phyloP scores from a whole-genome alignment of 1,139 yeast species.

The Hyphopichia pseudoburtonii region DNA sequence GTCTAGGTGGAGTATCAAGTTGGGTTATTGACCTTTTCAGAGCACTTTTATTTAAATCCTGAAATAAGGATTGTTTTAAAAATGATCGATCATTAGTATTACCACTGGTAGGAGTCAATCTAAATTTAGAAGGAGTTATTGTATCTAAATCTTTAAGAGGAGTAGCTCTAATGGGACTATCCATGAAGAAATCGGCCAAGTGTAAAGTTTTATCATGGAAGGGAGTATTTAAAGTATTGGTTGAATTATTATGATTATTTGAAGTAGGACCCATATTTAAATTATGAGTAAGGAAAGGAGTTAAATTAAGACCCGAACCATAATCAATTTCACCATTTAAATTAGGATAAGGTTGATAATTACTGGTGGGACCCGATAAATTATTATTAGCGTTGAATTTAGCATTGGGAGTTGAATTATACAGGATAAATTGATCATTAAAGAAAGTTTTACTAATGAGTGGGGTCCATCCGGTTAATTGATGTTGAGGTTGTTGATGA shows the following conservation, averaged over 20 bases:
- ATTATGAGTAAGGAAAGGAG: conserved; percentile 47
- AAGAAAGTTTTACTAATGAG: conserved; percentile 39
- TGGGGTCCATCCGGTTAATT: conserved; percentile 47
- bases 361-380: conserved; percentile 9
- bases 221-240: conserved; percentile 37
- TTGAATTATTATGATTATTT: conserved; percentile 7
- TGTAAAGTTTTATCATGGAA: conserved; percentile 46
- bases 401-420: conserved; percentile 39
- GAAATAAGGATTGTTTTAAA: conserved; percentile 18
- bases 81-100: conserved; percentile 16
- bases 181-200: conserved; percentile 46
- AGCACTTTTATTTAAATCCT: conserved; percentile 26
- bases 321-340: conserved; percentile 26
- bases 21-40: conserved; percentile 38
- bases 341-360: conserved; percentile 10
- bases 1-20: conserved; percentile 44
- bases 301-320: conserved; percentile 41
- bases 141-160: conserved; percentile 39
- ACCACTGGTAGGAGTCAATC: conserved; percentile 3
- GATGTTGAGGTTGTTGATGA: conserved; percentile 13
- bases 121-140: conserved; percentile 46
- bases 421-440: conserved; percentile 35
- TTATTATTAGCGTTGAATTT: conserved; percentile 15
- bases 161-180: conserved; percentile 38
- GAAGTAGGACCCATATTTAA: conserved; percentile 16